Evolutionary conservation across 169 alveolate genomes (phyloP).

Genomic region (Cryptosporidium ryanae): DNA sequence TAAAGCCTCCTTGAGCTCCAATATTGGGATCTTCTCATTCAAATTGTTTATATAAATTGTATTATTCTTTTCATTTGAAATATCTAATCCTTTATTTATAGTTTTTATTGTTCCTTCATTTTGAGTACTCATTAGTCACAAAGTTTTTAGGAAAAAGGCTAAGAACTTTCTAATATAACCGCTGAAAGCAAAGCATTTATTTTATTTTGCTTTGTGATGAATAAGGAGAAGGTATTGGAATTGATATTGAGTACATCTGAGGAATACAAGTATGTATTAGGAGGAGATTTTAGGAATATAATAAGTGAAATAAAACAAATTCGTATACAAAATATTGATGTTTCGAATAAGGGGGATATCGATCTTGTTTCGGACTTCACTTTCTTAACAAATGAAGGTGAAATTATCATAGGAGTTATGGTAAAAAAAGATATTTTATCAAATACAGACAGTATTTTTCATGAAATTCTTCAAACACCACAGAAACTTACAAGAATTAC

Average conservation of each 20-base stretch:
- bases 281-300: slow-evolving; percentile 30
- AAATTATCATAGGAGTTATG: not conserved
- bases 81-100: not conserved
- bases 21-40: slow-evolving; percentile 12
- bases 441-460: not conserved
- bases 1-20: slow-evolving; percentile 8
- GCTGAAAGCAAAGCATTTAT: not conserved
- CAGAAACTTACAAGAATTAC: slow-evolving; percentile 1
- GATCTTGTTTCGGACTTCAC: not conserved
- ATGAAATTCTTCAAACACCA: not conserved
- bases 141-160: not conserved
- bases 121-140: not conserved
- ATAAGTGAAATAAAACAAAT: slow-evolving; percentile 11
- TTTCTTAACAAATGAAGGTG: not conserved
- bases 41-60: slow-evolving; percentile 49
- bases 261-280: slow-evolving; percentile 36
- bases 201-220: not conserved
- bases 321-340: not conserved
- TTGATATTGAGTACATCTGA: slow-evolving; percentile 19
- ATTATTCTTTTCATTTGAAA: not conserved
- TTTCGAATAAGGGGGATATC: not conserved
- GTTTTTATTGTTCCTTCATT: not conserved
- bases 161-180: not conserved
- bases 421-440: slow-evolving; percentile 11
- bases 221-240: not conserved